A percentile compares a stretch with the other conserved stretches of the same genome.
These are phyloP conservation scores for Gossypium stocksii DNA, from an alignment of 345 rosid genomes.

Conservation along the genomic window DNA sequence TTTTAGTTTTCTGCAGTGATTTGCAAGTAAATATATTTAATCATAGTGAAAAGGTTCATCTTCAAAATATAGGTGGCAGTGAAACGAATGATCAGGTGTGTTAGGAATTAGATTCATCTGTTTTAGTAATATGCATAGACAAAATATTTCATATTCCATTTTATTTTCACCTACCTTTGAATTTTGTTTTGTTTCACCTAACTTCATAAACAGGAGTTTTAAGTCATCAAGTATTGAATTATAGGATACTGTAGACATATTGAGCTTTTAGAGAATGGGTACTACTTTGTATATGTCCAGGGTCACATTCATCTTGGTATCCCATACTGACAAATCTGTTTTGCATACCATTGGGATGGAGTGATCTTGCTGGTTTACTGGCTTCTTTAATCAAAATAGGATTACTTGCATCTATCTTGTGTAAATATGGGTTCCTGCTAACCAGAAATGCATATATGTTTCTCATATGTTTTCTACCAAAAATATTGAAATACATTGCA, in stretches of 20 bases:
- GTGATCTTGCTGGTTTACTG: not conserved
- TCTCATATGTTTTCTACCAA: slow-evolving; percentile 10
- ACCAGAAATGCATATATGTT: slow-evolving; percentile 1
- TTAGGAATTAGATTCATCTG: not conserved
- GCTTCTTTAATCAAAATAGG: not conserved
- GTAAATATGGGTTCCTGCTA: slow-evolving; percentile 9
- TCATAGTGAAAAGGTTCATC: not conserved
- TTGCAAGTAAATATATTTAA: slow-evolving; percentile 1
- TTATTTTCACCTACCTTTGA: not conserved
- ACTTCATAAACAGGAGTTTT: not conserved
- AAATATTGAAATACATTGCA: slow-evolving; percentile 27
- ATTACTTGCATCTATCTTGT: slow-evolving; percentile 9
- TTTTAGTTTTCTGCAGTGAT: not conserved
- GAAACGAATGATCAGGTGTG: not conserved
- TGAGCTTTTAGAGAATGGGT: not conserved
- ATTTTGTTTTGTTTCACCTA: not conserved
- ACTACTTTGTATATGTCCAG: not conserved
- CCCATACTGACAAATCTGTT: not conserved
- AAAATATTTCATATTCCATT: not conserved
- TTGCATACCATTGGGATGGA: slow-evolving; percentile 1
- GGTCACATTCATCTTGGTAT: not conserved
- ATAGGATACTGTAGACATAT: not conserved
- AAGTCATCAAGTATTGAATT: not conserved
- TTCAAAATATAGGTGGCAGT: not conserved
- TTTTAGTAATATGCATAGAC: not conserved